These are phyloP conservation scores for Pythium phragmiticola DNA, from an alignment of 352 stramenopile genomes.

Conservation along the genomic window DNA sequence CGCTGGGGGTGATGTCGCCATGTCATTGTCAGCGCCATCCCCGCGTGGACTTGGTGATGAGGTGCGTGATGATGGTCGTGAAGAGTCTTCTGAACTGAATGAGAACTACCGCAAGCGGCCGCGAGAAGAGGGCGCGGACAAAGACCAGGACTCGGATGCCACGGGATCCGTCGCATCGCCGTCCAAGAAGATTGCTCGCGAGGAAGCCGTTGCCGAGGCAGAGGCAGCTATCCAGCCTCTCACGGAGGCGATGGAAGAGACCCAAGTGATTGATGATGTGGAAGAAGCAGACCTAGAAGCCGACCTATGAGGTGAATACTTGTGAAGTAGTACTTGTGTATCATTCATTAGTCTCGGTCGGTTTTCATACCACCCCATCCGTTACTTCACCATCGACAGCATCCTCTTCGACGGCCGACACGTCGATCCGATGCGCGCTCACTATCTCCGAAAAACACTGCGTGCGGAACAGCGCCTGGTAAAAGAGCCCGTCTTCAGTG, in stretches of 20 bases:
- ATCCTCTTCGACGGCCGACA: slow-evolving; percentile 32
- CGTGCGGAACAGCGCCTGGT: slow-evolving; percentile 63
- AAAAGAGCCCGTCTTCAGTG: slow-evolving; percentile 56
- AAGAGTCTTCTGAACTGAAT: not conserved
- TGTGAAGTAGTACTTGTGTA: too few species aligned
- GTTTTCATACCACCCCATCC: not conserved
- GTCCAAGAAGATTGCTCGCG: slow-evolving; percentile 11
- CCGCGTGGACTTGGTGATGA: not conserved
- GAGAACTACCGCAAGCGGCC: slow-evolving; percentile 7
- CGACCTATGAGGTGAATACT: slow-evolving; percentile 12
- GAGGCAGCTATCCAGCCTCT: not conserved
- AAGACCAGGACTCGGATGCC: not conserved
- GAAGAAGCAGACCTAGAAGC: slow-evolving; percentile 10
- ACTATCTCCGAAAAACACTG: slow-evolving; percentile 87
- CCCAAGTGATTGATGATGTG: slow-evolving; percentile 14
- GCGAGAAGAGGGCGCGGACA: not conserved
- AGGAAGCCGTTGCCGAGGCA: not conserved
- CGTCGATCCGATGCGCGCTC: slow-evolving; percentile 72
- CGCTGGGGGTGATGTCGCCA: not conserved
- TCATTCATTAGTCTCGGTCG: too few species aligned
- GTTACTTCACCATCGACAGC: slow-evolving; percentile 8
- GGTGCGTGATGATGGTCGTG: not conserved
- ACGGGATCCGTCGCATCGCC: not conserved
- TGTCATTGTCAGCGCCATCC: not conserved
- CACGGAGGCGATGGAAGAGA: slow-evolving; percentile 10